Conservation (phyloP, 73 alveolate species). For the Symbiodinium pilosum region DNA sequence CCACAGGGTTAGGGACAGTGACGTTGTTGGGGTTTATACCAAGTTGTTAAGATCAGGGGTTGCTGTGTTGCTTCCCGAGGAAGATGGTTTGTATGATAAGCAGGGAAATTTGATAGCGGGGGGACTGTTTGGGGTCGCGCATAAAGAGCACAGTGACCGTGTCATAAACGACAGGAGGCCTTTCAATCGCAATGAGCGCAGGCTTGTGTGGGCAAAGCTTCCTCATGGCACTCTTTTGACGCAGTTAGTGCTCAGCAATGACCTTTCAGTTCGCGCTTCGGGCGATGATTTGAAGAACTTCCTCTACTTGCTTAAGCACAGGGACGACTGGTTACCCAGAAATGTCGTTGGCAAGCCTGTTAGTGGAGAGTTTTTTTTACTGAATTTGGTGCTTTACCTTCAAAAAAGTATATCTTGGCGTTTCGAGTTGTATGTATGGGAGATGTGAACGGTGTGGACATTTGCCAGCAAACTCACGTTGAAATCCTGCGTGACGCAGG, state of each 20-base stretch:
- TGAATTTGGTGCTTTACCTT: neutral
- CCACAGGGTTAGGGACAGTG: neutral
- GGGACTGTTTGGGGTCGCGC: slow-evolving; percentile 14
- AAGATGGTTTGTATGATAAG: neutral
- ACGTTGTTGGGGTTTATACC: neutral
- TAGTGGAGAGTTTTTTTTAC: neutral
- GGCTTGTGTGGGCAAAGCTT: slow-evolving; percentile 29
- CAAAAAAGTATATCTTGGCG: neutral
- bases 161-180: slow-evolving; percentile 17
- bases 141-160: neutral
- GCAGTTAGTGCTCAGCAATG: neutral
- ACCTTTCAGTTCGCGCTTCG: neutral
- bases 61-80: slow-evolving; percentile 21
- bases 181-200: slow-evolving; percentile 10
- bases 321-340: neutral
- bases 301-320: neutral
- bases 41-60: neutral
- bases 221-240: slow-evolving; percentile 34
- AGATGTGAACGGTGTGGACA: neutral
- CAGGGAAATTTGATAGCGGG: neutral
- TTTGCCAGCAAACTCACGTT: slow-evolving; percentile 22
- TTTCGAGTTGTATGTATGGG: neutral
- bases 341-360: slow-evolving; percentile 2
- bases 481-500: neutral
- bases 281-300: slow-evolving; percentile 15